phyloP scores from a whole-genome alignment of 805 yeast genomes.

The Wickerhamiella vanderwaltii region DNA sequence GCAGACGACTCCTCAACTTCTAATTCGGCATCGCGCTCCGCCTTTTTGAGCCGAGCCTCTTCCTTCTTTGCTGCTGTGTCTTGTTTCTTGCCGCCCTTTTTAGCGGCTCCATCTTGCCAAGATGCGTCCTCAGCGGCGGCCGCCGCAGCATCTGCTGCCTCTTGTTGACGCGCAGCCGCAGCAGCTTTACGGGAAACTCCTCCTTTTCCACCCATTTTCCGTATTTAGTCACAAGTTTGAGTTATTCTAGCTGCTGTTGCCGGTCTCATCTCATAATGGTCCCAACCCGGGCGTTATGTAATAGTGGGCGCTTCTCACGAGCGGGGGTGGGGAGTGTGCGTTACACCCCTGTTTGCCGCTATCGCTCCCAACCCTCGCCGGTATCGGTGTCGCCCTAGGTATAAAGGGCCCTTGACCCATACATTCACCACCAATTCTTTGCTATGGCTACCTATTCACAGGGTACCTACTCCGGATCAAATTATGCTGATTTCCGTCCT shows the following conservation, averaged over 20 bases:
- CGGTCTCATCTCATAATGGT: too few relatives aligned
- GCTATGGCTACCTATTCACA: slow-evolving; percentile 58
- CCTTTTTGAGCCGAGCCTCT: slow-evolving; percentile 66
- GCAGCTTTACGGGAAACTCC: slow-evolving; percentile 57
- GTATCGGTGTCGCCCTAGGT: too few relatives aligned
- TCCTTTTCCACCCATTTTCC: slow-evolving; percentile 14
- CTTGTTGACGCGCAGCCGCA: slow-evolving; percentile 44
- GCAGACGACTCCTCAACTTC: slow-evolving; percentile 46
- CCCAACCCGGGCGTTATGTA: too few relatives aligned
- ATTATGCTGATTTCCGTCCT: slow-evolving; percentile 53
- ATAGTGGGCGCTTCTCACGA: too few relatives aligned
- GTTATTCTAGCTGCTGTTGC: neutral
- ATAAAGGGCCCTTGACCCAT: too few relatives aligned
- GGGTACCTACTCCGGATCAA: slow-evolving; percentile 37
- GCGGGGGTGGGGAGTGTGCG: too few relatives aligned
- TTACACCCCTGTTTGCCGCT: too few relatives aligned
- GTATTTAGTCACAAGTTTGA: neutral
- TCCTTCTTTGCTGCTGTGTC: slow-evolving; percentile 55
- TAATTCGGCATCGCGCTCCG: slow-evolving; percentile 62
- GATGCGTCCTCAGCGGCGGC: slow-evolving; percentile 47
- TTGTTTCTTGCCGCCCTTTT: slow-evolving; percentile 55
- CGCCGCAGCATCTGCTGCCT: slow-evolving; percentile 35
- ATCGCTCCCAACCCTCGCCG: too few relatives aligned
- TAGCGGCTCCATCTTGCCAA: slow-evolving; percentile 66
- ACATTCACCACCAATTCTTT: too few relatives aligned